These are phyloP conservation scores for Arxiozyma bovina DNA, from an alignment of 1,139 yeast genomes.

Conservation along the genomic window DNA sequence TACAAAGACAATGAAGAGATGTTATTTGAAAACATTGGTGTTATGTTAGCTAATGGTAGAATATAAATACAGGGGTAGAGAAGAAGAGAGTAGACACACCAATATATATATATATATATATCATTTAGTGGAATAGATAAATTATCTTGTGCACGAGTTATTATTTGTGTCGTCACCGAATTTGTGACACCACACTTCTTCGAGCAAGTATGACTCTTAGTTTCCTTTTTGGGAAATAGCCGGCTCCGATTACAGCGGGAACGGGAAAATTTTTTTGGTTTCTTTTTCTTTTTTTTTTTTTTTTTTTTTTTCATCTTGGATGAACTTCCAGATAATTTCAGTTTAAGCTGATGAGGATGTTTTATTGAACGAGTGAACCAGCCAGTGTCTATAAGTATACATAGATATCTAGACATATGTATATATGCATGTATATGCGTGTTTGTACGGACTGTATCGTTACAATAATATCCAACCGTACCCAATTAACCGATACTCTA, in stretches of 20 bases:
- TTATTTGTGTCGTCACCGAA: background rate
- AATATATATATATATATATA: no score
- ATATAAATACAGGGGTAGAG: constrained; percentile 17
- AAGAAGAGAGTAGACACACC: background rate
- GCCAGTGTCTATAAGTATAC: background rate
- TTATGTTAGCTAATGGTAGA: constrained; percentile 45
- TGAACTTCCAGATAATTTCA: background rate
- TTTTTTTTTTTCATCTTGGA: background rate
- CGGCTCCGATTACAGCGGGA: background rate
- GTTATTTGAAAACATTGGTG: constrained; percentile 65
- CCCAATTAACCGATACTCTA: background rate
- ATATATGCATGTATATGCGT: no score
- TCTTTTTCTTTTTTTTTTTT: no score
- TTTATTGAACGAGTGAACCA: no score
- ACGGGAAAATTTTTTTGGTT: background rate
- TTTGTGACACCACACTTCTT: background rate
- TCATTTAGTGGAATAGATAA: background rate
- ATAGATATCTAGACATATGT: no score
- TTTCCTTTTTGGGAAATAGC: background rate
- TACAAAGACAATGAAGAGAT: constrained; percentile 60
- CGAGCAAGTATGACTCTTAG: background rate
- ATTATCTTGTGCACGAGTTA: background rate
- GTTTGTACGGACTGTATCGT: background rate
- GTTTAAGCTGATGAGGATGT: background rate
- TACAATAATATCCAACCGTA: background rate